Conservation (phyloP, 2,329 filamentous ascomycete species). For the Microdochium nivale region DNA sequence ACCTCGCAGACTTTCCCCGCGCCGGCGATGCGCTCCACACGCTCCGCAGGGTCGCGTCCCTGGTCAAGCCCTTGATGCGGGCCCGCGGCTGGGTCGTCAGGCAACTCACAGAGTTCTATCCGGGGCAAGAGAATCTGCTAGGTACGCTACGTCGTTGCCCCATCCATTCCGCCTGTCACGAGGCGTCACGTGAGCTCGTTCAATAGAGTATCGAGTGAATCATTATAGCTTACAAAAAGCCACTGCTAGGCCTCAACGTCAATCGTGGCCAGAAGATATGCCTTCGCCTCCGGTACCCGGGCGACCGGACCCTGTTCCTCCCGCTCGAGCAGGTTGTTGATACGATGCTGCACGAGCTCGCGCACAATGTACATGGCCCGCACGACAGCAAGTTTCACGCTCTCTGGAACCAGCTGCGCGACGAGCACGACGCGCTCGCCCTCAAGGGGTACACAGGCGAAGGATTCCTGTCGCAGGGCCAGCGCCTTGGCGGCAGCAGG, state of each 20-base stretch:
- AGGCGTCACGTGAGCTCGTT: too few relatives aligned
- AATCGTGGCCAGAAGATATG: constrained; percentile 72
- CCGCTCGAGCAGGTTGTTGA: constrained; percentile 74
- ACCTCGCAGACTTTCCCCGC: constrained; percentile 36
- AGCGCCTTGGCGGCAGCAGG: constrained; percentile 57
- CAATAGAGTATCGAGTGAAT: too few relatives aligned
- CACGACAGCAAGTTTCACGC: constrained; percentile 78
- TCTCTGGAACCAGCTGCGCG: constrained; percentile 81
- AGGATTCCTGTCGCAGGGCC: constrained; percentile 71
- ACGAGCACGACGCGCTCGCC: constrained; percentile 69
- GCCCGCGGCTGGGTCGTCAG: constrained; percentile 73
- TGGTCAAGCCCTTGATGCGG: constrained; percentile 93
- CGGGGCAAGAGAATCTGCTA: constrained; percentile 62
- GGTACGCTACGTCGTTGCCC: constrained; percentile 38
- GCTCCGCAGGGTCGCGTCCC: constrained; percentile 72
- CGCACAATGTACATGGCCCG: constrained; percentile 77
- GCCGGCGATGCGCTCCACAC: constrained; percentile 45
- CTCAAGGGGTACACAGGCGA: constrained; percentile 86
- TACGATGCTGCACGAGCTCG: constrained; percentile 90
- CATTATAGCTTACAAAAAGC: neutral
- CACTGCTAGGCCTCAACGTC: constrained; percentile 57
- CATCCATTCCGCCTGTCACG: too few relatives aligned
- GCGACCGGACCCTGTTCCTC: constrained; percentile 68
- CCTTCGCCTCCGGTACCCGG: constrained; percentile 68
- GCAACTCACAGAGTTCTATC: constrained; percentile 78